Percentiles rank a stretch among this genome's conserved stretches.
These are phyloP conservation scores for Termitomyces sp. DNA, from an alignment of 1,284 basidiomycete species.

Conservation along the genomic window DNA sequence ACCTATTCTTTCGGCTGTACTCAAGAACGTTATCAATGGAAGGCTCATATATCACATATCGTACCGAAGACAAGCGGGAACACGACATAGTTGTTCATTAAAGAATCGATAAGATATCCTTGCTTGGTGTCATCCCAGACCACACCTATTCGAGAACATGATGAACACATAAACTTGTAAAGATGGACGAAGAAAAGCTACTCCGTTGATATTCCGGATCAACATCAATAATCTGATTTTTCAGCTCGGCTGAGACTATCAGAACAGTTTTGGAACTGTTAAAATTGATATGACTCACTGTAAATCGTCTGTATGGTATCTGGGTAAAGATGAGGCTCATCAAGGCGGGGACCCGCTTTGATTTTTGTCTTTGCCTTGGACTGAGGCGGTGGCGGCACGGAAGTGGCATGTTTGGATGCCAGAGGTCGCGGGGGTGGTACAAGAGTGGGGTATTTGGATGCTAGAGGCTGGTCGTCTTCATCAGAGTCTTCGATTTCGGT, in stretches of 20 bases:
- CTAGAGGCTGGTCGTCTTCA: constrained; percentile 4
- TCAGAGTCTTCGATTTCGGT: constrained; percentile 11
- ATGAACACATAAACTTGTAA: background rate
- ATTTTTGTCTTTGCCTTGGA: background rate
- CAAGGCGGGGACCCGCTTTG: constrained; percentile 24
- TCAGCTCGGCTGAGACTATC: background rate
- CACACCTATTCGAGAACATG: constrained; percentile 37
- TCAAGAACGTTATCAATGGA: background rate
- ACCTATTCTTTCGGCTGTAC: constrained; percentile 30
- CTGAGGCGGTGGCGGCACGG: background rate
- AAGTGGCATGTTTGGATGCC: background rate
- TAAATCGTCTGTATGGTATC: constrained; percentile 48
- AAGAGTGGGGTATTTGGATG: background rate
- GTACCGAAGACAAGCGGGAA: constrained; percentile 66
- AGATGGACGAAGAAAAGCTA: constrained; percentile 17
- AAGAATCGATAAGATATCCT: constrained; percentile 58
- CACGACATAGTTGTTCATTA: constrained; percentile 63
- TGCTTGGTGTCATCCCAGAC: constrained; percentile 68
- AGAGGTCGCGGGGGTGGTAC: background rate
- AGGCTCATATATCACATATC: constrained; percentile 13
- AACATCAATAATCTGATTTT: constrained; percentile 38
- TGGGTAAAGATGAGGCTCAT: constrained; percentile 42
- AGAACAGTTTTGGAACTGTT: background rate
- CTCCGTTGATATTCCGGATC: constrained; percentile 70
- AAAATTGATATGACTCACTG: constrained; percentile 27